phyloP scores from a whole-genome alignment of 2,329 filamentous ascomycete genomes.

The Xenoacremonium recifei region DNA sequence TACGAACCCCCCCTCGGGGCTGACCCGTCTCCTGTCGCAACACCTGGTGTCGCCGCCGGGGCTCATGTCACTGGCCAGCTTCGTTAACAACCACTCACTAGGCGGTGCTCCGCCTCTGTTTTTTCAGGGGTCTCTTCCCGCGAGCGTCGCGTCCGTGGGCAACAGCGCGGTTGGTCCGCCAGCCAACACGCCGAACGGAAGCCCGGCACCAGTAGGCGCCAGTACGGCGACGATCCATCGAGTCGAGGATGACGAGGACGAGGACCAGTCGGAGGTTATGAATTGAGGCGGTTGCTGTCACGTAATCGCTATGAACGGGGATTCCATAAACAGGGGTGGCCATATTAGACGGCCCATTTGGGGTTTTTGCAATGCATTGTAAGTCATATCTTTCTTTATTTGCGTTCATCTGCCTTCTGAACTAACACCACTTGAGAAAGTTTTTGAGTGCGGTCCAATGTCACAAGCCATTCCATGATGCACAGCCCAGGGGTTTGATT shows the following conservation, averaged over 20 bases:
- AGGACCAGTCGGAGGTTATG: slow-evolving; percentile 19
- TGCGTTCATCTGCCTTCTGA: too few relatives aligned
- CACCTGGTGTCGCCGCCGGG: slow-evolving; percentile 16
- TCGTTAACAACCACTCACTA: slow-evolving; percentile 27
- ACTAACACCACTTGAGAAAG: too few relatives aligned
- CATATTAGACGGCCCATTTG: too few relatives aligned
- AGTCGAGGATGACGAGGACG: slow-evolving; percentile 15
- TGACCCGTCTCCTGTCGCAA: slow-evolving; percentile 15
- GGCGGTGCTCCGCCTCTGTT: slow-evolving; percentile 12
- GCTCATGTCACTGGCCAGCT: slow-evolving; percentile 24
- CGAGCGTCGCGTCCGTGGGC: slow-evolving; percentile 30
- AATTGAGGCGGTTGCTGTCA: slow-evolving; percentile 22
- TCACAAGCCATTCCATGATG: too few relatives aligned
- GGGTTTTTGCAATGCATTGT: too few relatives aligned
- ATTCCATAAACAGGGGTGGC: too few relatives aligned
- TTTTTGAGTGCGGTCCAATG: too few relatives aligned
- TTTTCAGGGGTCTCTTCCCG: slow-evolving; percentile 12
- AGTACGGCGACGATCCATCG: slow-evolving; percentile 38
- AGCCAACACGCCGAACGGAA: slow-evolving; percentile 24
- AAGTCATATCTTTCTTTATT: too few relatives aligned
- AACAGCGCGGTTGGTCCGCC: slow-evolving; percentile 17
- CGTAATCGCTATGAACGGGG: too few relatives aligned
- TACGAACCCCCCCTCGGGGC: slow-evolving; percentile 22
- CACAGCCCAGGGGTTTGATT: too few relatives aligned
- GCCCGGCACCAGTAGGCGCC: slow-evolving; percentile 27